Evolutionary conservation across 345 rosid species (phyloP), one percentile per base, ranked within the genome.

Genomic region (Bruguiera gymnorhiza): DNA sequence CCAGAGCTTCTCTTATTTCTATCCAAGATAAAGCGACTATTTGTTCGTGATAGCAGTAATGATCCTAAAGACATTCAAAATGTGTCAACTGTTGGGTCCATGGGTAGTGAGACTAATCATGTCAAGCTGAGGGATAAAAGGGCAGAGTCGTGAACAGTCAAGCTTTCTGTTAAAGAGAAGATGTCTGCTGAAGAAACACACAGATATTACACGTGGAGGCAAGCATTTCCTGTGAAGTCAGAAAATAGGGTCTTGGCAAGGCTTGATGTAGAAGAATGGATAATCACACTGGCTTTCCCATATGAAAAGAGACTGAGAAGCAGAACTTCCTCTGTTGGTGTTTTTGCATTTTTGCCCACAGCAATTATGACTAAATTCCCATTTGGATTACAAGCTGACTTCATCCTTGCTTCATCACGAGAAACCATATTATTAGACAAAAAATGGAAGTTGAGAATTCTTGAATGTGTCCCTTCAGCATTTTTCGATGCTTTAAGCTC

Each of bases 1-100:
- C 71, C 67, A 5, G 75, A 75, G 36, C 19, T 75, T 31, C 74
- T 75, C 24, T 62, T 70, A 13, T 70, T 70, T 51, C 48, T 70
- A 10, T 32, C 60, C 8, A 70, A 62, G 73, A 70, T 61, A 51
- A 70, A 34, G 51, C 21, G 60, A 31, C 30, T 62, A 8, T 61
- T 24, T 61, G 67, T 70, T 19, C 15, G 36, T 11, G 73, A 70
- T 11, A 21, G 7, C 31, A 2, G 23, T 13, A 1, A 15, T 20
- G 21, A 58, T 32, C 51, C 60, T 9, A 30, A 59, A 21, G 19
- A 3, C 20, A 29, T 27, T n/a, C 24, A 27, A 27, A 26, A 53
- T 55, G 62, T 67, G 6, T 73, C 58, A 4, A 27, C 37, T n/a
- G 37, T 58, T 50, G 54, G 5, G 31, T 68, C 73, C 20, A 68